Base-by-base conservation (phyloP, 1,284 basidiomycete genomes). In the Pholiota adiposa region DNA sequence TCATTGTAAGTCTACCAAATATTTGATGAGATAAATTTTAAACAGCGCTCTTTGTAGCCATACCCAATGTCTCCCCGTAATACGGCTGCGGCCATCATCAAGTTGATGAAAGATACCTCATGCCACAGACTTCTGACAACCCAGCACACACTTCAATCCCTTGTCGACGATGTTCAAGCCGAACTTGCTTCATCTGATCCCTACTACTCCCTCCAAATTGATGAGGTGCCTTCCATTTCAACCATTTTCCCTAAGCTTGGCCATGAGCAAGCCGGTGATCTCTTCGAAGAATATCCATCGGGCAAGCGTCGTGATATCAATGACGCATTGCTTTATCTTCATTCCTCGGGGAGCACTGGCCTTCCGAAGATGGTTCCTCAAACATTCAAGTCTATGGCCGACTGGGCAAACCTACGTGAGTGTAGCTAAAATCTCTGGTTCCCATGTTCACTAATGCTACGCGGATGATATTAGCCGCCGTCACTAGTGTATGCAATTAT, bases 221-320 rank as follows among this genome's bases (percentile, higher is more conserved):
- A 72, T 16, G 73, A 75, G 56, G 56, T 70, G 3, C 74, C 74
- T 2, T 52, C 67, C 2, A 51, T 73, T 1, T 18, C 21, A 0
- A 46, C 66, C 2, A 64, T 70, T 0, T 77, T 69, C 56, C 75
- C 76, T 0, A 65, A 70, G 2, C 69, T 77, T 1, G 73, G 70
- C 0, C 33, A 49, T 2, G 75, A 75, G 62, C 65, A 48, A 1
- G 11, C 49, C 8, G 54, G 54, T 2, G 63, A 69, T 59, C 41
- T 60, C 11, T 73, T 71, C 50, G 25, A 56, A 9, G 61, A 63
- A 2, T 74, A 72, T 46, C 67, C 67, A 18, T 44, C 18, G 3
- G 51, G 46, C 19, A 25, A 33, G 19, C 58, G 56, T 16, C 63
- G 63, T 8, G 31, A 58, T 16, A 41, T 65, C 11, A 62, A 66